Conservation (phyloP, 179 eudicot species). For the Spergularia azorica region DNA sequence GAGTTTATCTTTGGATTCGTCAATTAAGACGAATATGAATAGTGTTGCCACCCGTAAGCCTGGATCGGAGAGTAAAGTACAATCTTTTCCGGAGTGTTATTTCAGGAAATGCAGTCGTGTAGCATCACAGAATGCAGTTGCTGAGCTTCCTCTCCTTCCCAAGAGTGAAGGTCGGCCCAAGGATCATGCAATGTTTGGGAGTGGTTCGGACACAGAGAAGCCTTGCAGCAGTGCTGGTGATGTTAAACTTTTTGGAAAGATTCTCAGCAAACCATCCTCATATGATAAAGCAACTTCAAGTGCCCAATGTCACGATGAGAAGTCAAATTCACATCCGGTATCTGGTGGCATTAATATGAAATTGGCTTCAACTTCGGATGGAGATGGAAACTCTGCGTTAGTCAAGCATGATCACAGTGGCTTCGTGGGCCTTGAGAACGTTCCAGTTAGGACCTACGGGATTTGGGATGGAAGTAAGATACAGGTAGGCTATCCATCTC, state of each 20-base stretch:
- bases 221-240: conserved; percentile 54
- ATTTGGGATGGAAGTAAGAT: conserved; percentile 24
- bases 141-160: conserved; percentile 37
- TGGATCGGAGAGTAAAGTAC: conserved; percentile 26
- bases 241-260: conserved; percentile 62
- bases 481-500: conserved; percentile 16
- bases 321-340: not conserved
- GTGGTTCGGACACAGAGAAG: conserved; percentile 41
- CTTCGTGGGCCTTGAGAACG: conserved; percentile 20
- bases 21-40: conserved; percentile 34
- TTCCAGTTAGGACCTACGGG: conserved; percentile 20
- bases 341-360: not conserved
- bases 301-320: conserved; percentile 10
- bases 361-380: not conserved
- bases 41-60: conserved; percentile 29
- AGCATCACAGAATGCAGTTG: conserved; percentile 27
- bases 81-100: conserved; percentile 35
- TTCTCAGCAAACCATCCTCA: conserved; percentile 23
- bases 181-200: conserved; percentile 14
- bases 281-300: conserved; percentile 15
- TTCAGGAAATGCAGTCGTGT: conserved; percentile 50
- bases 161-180: conserved; percentile 25
- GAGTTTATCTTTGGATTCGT: conserved; percentile 38
- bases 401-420: conserved; percentile 7
- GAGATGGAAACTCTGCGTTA: not conserved